Percentiles rank a stretch among this genome's conserved stretches.
Evolutionary conservation across 495 filamentous ascomycete species (phyloP).

Genomic region (Patellaria atrata): DNA sequence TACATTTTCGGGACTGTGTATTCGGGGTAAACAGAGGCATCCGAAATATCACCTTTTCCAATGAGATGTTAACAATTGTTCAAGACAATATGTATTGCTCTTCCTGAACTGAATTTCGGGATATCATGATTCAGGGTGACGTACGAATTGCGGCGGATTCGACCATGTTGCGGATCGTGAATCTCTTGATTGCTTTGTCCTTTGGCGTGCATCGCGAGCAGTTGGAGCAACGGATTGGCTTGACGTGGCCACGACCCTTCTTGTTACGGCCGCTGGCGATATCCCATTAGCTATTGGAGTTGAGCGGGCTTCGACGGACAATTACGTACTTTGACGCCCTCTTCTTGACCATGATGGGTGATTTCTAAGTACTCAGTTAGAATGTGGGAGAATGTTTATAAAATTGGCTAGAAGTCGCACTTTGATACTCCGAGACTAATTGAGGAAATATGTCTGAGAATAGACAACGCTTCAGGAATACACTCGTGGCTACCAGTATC

Average conservation of each 20-base stretch:
- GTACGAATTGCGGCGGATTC: slow-evolving; percentile 98
- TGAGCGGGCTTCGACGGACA: background rate
- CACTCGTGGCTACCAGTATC: too few relatives aligned
- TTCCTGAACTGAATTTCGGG: background rate
- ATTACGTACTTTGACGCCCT: slow-evolving; percentile 80
- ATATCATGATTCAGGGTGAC: slow-evolving; percentile 33
- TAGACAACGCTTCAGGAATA: too few relatives aligned
- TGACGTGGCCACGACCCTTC: slow-evolving; percentile 98
- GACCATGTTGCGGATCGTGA: slow-evolving; percentile 99
- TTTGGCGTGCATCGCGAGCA: slow-evolving; percentile 99
- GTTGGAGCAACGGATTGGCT: slow-evolving; percentile 99
- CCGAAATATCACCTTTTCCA: slow-evolving; percentile 94
- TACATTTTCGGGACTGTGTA: slow-evolving; percentile 99
- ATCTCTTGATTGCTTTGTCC: slow-evolving; percentile 99
- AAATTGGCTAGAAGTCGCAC: background rate
- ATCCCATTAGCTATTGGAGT: slow-evolving; percentile 9
- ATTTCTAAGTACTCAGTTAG: background rate
- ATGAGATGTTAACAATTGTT: too few relatives aligned
- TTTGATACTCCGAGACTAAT: too few relatives aligned
- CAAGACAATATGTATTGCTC: slow-evolving; percentile 7
- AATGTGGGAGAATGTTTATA: background rate
- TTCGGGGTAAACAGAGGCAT: slow-evolving; percentile 96
- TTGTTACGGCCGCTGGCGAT: slow-evolving; percentile 87
- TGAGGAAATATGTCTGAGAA: too few relatives aligned
- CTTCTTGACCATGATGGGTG: slow-evolving; percentile 98